These are phyloP conservation scores for Austroboletus novae-zelandiae DNA, from an alignment of 1,284 basidiomycete species.

Conservation along the genomic window DNA sequence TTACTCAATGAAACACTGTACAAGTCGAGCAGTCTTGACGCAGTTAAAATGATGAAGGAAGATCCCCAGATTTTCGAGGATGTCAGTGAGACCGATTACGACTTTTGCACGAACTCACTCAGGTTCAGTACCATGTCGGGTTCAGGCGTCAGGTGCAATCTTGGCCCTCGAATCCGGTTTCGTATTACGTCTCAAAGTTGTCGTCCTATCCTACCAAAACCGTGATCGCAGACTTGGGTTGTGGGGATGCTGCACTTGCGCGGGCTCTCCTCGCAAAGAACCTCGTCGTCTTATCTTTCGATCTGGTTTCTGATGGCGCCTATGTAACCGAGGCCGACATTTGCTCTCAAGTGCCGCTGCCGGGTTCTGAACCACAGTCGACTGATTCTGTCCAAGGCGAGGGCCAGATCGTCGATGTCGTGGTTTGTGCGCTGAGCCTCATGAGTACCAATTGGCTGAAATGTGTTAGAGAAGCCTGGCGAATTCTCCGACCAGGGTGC, in stretches of 20 bases:
- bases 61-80: slow-evolving; percentile 76
- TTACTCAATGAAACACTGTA: slow-evolving; percentile 89
- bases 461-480: slow-evolving; percentile 86
- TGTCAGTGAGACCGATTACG: slow-evolving; percentile 40
- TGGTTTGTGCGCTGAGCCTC: slow-evolving; percentile 90
- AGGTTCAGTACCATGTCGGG: slow-evolving; percentile 79
- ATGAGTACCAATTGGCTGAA: slow-evolving; percentile 98
- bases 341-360: slow-evolving; percentile 71
- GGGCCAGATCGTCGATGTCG: slow-evolving; percentile 85
- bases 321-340: slow-evolving; percentile 83
- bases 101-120: slow-evolving; percentile 6
- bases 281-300: slow-evolving; percentile 74
- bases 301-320: slow-evolving; percentile 70
- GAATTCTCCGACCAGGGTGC: slow-evolving; percentile 80
- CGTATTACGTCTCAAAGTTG: slow-evolving; percentile 65
- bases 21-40: slow-evolving; percentile 74
- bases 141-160: slow-evolving; percentile 86
- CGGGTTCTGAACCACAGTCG: slow-evolving; percentile 67
- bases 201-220: slow-evolving; percentile 62
- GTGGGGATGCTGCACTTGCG: slow-evolving; percentile 91
- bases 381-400: slow-evolving; percentile 45
- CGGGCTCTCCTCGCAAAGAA: slow-evolving; percentile 67
- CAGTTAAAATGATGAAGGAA: slow-evolving; percentile 77
- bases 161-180: slow-evolving; percentile 90
- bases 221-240: slow-evolving; percentile 91